Evolutionary conservation across 2,329 filamentous ascomycete species (phyloP), one percentile per base, ranked within the genome.

Genomic region (Tolypocladium nubicola): DNA sequence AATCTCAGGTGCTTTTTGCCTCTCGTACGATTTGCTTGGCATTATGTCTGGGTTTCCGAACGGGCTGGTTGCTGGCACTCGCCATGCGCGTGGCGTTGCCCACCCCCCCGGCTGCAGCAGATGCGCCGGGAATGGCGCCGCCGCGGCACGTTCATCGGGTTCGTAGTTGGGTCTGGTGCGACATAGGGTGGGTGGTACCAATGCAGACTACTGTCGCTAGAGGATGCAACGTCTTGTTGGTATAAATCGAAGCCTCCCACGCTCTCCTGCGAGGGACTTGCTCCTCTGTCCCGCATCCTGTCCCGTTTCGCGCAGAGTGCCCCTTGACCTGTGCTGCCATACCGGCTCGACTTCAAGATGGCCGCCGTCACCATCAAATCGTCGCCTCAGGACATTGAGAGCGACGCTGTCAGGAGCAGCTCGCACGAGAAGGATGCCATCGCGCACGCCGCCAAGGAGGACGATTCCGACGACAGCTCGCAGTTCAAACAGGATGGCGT

Each of bases 401-500:
- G 23, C 37, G 26, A 39, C 8, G 52, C 39, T 16, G 14, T 50
- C 30, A 35, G 30, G 47, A 50, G 47, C 30, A 5, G 23, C 38
- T n/a, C 38, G 52, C 23, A 43, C 9, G 52, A 54, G 21, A 54
- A 54, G 37, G 26, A 54, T n/a, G 37, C 39, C 14, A 14, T 26
- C 23, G 8, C 41, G 2, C 9, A 21, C 37, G n/a, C 38, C 37
- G 38, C 52, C 52, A 56, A 57, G 33, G 58, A 60, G 9, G 59
- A 59, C 21, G 57, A 60, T 19, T 63, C 61, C 4, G 61, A 65
- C 47, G 60, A 63, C 26, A 60, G 58, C 30, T 68, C 66, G 13
- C 63, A 66, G 26, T 56, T 63, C 41, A 68, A 70, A 61, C 71
- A 75, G 57, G 67, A 70, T 14, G 74, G 75, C 61, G 72, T 76